Percentiles rank a stretch among this genome's conserved stretches.
Conservation (phyloP, 2,329 filamentous ascomycete species). For the Myriangium duriaei region DNA sequence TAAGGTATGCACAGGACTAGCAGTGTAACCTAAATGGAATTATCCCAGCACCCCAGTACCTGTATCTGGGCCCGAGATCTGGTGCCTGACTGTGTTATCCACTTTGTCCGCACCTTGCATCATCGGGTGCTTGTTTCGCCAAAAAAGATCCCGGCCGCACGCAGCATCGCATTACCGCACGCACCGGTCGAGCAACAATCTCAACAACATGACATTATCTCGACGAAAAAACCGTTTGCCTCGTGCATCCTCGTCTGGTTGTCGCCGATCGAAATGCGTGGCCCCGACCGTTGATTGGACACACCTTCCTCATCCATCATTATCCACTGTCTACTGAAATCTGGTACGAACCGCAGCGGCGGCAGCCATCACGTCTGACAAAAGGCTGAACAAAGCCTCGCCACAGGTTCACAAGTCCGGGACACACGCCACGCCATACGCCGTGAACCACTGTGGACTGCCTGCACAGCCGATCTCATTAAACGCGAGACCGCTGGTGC, state of each 20-base stretch:
- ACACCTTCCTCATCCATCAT: conserved; percentile 3
- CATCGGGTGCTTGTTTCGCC: too few relatives aligned
- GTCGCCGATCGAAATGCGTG: too few relatives aligned
- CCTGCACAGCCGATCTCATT: not conserved
- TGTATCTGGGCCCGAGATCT: too few relatives aligned
- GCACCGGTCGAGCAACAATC: conserved; percentile 10
- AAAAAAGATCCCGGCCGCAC: too few relatives aligned
- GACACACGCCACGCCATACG: not conserved
- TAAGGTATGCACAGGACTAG: too few relatives aligned
- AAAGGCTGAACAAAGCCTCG: too few relatives aligned
- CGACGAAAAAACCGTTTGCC: not conserved
- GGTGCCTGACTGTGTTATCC: too few relatives aligned
- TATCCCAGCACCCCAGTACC: too few relatives aligned
- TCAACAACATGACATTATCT: conserved; percentile 2
- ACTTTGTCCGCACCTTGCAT: too few relatives aligned
- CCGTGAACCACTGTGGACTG: not conserved
- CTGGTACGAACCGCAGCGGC: not conserved
- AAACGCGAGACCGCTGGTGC: not conserved
- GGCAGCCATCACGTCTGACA: not conserved
- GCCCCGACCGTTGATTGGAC: conserved; percentile 7
- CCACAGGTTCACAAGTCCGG: too few relatives aligned
- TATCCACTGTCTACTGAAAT: too few relatives aligned
- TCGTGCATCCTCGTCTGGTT: not conserved
- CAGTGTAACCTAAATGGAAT: too few relatives aligned
- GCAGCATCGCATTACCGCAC: not conserved